Base-by-base conservation (phyloP, 805 yeast genomes). In the Starmerella sp. region DNA sequence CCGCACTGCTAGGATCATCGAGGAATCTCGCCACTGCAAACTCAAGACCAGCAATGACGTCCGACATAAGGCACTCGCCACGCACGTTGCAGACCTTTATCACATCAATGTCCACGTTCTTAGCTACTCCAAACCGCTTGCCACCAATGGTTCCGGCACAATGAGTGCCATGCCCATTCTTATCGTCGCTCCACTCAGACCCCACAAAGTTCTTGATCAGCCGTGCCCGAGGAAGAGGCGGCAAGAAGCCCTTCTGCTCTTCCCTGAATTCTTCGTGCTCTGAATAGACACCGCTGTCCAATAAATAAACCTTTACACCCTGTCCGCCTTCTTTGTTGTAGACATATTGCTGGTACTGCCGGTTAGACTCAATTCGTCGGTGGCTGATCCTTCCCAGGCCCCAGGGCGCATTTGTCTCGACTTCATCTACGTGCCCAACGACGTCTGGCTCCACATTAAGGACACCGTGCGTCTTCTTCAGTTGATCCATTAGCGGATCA, bases 151-250 rank as follows among this genome's bases (percentile, higher is more conserved):
- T 72, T 3, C 96, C 96, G 0, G 96, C 95, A 48, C 90, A 95
- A 68, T 89, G 96, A 0, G 96, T 87, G n/a, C 71, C 97, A 67
- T 89, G 97, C 0, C 96, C 96, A 62, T 83, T 82, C 9, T 90
- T 96, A 6, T 86, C 87, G 0, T 75, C 53, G 10, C 72, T 73
- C 39, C 31, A 34, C 41, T 71, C 74, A 3, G 66, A 67, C 0
- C 81, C 75, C 59, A 52, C 55, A 39, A 77, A 73, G 54, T 79
- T 81, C 0, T 69, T 73, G 17, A 77, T 69, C 45, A 67, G 65
- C 11, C 68, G 63, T 0, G 74, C 77, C 39, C 80, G 68, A 22
- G 39, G 50, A 6, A 15, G 51, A 5, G 55, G 55, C 11, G 46
- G 55, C 5, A 51, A 9, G 13, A 36, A 30, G 7, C 50, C 37